Base-by-base conservation (phyloP, 495 filamentous ascomycete species). In the Lasiosphaeris hirsuta region DNA sequence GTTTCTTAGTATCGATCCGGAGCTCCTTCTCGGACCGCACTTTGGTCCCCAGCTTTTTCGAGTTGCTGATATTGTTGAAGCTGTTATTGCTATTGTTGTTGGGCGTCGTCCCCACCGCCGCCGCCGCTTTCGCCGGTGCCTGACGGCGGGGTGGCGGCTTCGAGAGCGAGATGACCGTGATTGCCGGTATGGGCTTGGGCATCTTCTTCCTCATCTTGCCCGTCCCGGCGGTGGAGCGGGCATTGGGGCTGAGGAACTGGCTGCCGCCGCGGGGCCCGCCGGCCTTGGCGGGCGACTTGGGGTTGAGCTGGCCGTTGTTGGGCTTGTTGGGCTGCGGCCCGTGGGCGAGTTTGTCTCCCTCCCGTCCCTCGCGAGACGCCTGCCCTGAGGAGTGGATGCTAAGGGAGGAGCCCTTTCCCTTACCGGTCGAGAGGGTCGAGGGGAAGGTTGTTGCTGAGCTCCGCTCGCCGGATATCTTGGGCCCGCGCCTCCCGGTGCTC, bases 11-110 rank as follows among this genome's bases (percentile, higher is more conserved):
- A 35, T 66, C 61, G 10, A 64, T 45, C 57, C 52, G 56, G 44
- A 68, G n/a, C 37, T 63, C 60, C 61, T 68, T 68, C 10, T 66
- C 65, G 8, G 37, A 36, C 37, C 46, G 66, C 10, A 68, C 53
- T 44, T 56, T 66, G 2, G 42, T 58, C 10, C 63, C 35, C 30
- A 68, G 46, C 53, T 54, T 59, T 36, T 62, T 66, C 0, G 56
- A 34, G 43, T 54, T 54, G 23, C 23, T 30, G 23, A 30, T 30
- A 5, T 30, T 30, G 23, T 30, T 30, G 23, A 30, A 30, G 23
- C 23, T 30, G 23, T 30, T 30, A 5, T 30, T 30, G 23, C 23
- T 30, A 30, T 30, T 30, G 23, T 30, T 30, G 5, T 30, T 30
- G 2, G 23, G 23, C 23, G 23, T 30, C 23, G 23, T n/a, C n/a